Base-by-base conservation (phyloP, 768 basidiomycete genomes). In the Mycena rosella region DNA sequence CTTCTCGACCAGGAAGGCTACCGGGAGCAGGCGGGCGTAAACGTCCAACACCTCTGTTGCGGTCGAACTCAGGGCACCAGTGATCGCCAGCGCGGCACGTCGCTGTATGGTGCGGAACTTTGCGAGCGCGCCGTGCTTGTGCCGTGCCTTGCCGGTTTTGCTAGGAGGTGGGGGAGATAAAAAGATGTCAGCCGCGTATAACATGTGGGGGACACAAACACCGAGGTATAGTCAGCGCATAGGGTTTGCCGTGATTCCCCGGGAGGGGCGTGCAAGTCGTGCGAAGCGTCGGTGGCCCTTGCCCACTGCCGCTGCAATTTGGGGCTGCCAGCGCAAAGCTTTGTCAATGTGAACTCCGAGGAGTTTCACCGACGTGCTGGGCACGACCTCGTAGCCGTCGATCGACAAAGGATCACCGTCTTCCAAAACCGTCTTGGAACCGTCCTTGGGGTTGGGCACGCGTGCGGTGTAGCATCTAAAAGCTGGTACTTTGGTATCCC, bases 291-390 rank as follows among this genome's bases (percentile, higher is more conserved):
- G 26, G 5, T 65, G 42, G 20, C 73, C 73, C 51, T 69, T 75
- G 15, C 17, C 65, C 20, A 74, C 4, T 0, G 69, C 73, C 2
- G 62, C 49, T 48, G 72, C 69, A 2, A 30, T 45, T 40, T 78
- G 78, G 30, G 72, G 65, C 11, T 74, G 65, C 65, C 74, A 81
- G 0, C 60, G 30, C 1, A 83, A 68, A 34, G 72, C 70, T 5
- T 72, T 47, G 68, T 82, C 79, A 54, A 79, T 73, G 42, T 71
- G 73, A 2, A 83, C 63, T 0, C 81, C 81, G 0, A 82, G 73
- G 58, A 78, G 78, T 40, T 75, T 77, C 54, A 72, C 65, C 1
- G 59, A 42, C 4, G 17, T 26, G 3, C 52, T n/a, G 8, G 77
- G 67, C 18, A 60, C 27, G 42, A 80, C 74, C 15, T 44, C 49